A percentile compares a stretch with the other conserved stretches of the same genome.
Evolutionary conservation across 306 rosid genomes (phyloP).

Genomic region (Quercus robur): DNA sequence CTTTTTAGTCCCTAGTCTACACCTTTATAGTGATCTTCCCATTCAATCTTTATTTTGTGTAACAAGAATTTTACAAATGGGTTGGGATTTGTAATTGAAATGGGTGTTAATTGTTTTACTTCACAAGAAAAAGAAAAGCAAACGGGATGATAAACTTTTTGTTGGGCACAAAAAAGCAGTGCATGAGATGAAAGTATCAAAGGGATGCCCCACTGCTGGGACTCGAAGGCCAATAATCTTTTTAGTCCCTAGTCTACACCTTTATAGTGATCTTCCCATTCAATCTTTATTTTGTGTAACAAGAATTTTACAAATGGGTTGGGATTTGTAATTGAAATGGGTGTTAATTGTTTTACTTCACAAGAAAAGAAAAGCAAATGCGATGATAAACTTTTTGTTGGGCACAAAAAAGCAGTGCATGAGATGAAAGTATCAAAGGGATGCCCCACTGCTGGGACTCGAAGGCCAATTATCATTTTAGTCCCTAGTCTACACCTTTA

Average conservation of each 20-base stretch:
- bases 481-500: neutral
- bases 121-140: neutral
- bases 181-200: neutral
- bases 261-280: conserved; percentile 18
- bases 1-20: neutral
- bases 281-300: conserved; percentile 7
- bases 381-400: neutral
- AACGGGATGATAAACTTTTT: neutral
- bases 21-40: conserved; percentile 12
- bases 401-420: neutral
- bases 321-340: neutral
- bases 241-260: neutral
- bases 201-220: conserved; percentile 18
- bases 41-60: conserved; percentile 15
- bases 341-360: neutral
- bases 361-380: neutral
- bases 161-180: neutral
- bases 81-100: neutral
- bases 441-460: conserved; percentile 18
- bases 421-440: neutral
- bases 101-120: neutral
- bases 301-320: neutral
- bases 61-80: no score
- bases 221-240: conserved; percentile 14
- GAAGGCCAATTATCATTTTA: conserved; percentile 12